These are phyloP conservation scores for Rhizophora mangle DNA, from an alignment of 345 rosid genomes.

Conservation along the genomic window DNA sequence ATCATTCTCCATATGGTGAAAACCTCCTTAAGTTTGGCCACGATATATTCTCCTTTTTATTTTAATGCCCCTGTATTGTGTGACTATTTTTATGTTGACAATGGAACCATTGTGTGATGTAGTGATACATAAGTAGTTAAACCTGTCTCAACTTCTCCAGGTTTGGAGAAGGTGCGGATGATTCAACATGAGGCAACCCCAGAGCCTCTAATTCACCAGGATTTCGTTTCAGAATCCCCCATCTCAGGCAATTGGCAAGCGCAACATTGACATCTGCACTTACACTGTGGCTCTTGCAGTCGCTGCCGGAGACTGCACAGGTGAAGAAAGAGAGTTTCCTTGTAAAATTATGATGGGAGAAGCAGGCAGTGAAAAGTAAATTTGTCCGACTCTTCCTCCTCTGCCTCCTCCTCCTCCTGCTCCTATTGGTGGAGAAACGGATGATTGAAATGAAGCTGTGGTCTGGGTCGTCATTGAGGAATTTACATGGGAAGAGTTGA, in stretches of 20 bases:
- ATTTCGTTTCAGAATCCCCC: slow-evolving; percentile 34
- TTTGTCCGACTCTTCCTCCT: slow-evolving; percentile 20
- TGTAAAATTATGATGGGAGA: background rate
- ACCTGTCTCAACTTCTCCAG: too few relatives aligned
- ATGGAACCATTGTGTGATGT: too few relatives aligned
- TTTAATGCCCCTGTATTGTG: too few relatives aligned
- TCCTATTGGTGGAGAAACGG: slow-evolving; percentile 3
- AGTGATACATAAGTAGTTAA: too few relatives aligned
- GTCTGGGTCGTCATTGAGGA: background rate
- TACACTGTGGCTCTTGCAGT: slow-evolving; percentile 14
- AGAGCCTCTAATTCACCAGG: slow-evolving; percentile 45
- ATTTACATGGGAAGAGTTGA: slow-evolving; percentile 40
- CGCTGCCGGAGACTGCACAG: slow-evolving; percentile 19
- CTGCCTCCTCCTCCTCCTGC: background rate
- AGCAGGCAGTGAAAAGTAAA: background rate
- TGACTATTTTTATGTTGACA: too few relatives aligned
- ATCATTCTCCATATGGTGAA: too few relatives aligned
- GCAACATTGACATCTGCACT: slow-evolving; percentile 17
- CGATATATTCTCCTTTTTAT: too few relatives aligned
- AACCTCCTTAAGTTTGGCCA: too few relatives aligned
- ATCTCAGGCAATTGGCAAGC: slow-evolving; percentile 27
- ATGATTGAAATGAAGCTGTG: background rate
- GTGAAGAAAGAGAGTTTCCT: slow-evolving; percentile 36
- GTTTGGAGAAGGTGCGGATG: slow-evolving; percentile 18
- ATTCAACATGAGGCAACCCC: slow-evolving; percentile 11